Conservation (phyloP, 768 basidiomycete genomes). For the Tephrocybe sp. region DNA sequence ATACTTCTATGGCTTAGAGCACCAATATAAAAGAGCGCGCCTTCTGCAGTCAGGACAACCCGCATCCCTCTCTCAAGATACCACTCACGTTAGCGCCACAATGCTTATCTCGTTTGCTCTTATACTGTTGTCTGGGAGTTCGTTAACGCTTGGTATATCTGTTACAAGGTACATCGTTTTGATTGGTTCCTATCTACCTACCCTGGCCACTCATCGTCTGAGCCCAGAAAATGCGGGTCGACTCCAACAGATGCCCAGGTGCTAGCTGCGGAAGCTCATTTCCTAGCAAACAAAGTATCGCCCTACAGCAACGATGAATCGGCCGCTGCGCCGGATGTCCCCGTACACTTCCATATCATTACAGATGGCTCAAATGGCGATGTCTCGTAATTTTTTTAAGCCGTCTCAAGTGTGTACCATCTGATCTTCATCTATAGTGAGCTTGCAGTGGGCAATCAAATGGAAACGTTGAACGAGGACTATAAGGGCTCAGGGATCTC, state of each 20-base stretch:
- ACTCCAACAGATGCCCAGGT: constrained; percentile 10
- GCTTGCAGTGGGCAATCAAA: constrained; percentile 31
- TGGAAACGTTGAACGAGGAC: constrained; percentile 40
- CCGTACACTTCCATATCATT: constrained; percentile 31
- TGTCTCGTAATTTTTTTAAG: constrained; percentile 31
- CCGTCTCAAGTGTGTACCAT: too few relatives aligned
- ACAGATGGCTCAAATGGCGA: constrained; percentile 31
- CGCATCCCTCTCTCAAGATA: neutral
- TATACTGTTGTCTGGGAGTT: neutral
- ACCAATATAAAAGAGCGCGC: neutral
- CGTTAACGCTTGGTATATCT: neutral
- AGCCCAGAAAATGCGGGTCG: constrained; percentile 9
- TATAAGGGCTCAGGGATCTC: constrained; percentile 34
- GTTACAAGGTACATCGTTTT: neutral
- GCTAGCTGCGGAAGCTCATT: constrained; percentile 11
- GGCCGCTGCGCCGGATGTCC: neutral
- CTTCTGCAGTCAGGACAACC: neutral
- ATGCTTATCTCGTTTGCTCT: constrained; percentile 2
- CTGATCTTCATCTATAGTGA: neutral
- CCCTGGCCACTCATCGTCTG: neutral
- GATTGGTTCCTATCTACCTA: neutral
- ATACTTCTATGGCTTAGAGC: neutral
- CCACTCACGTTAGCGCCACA: neutral
- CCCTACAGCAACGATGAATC: neutral
- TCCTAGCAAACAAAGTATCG: constrained; percentile 10